Percentiles rank a stretch among this genome's conserved stretches.
These are phyloP conservation scores for Aspergillus steynii DNA, from an alignment of 495 filamentous ascomycete genomes.

Conservation along the genomic window DNA sequence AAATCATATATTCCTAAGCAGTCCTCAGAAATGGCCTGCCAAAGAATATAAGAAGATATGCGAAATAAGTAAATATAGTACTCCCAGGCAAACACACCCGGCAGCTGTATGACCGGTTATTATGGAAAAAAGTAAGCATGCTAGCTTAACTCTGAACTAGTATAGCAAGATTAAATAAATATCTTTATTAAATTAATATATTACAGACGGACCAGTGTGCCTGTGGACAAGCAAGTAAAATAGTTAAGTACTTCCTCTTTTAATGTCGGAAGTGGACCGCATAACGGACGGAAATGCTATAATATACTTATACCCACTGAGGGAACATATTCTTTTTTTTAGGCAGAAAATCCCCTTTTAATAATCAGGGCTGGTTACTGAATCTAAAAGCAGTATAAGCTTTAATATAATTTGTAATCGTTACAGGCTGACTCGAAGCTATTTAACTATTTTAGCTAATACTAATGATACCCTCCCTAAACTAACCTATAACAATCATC, in stretches of 20 bases:
- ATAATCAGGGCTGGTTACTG: constrained; percentile 33
- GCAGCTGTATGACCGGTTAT: constrained; percentile 32
- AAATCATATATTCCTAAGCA: constrained; percentile 18
- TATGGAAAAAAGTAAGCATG: constrained; percentile 32
- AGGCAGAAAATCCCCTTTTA: constrained; percentile 28
- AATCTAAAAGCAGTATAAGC: constrained; percentile 35
- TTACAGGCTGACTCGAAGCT: constrained; percentile 35
- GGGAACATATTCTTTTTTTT: constrained; percentile 36
- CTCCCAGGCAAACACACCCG: constrained; percentile 33
- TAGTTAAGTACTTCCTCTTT: constrained; percentile 34
- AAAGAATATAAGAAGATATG: constrained; percentile 26
- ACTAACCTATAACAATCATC: constrained; percentile 20
- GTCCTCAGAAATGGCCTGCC: constrained; percentile 12
- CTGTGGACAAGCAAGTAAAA: constrained; percentile 37
- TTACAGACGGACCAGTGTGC: constrained; percentile 21
- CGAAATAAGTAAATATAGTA: constrained; percentile 28
- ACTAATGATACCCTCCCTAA: constrained; percentile 13
- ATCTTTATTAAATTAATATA: constrained; percentile 31
- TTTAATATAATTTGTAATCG: constrained; percentile 36
- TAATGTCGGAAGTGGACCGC: constrained; percentile 20
- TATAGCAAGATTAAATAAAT: constrained; percentile 37
- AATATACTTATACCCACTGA: constrained; percentile 31
- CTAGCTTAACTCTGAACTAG: constrained; percentile 35
- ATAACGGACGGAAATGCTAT: constrained; percentile 26
- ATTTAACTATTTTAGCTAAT: constrained; percentile 19